Conservation (phyloP, 805 yeast species). For the Ogataea nakhonphanomensis region DNA sequence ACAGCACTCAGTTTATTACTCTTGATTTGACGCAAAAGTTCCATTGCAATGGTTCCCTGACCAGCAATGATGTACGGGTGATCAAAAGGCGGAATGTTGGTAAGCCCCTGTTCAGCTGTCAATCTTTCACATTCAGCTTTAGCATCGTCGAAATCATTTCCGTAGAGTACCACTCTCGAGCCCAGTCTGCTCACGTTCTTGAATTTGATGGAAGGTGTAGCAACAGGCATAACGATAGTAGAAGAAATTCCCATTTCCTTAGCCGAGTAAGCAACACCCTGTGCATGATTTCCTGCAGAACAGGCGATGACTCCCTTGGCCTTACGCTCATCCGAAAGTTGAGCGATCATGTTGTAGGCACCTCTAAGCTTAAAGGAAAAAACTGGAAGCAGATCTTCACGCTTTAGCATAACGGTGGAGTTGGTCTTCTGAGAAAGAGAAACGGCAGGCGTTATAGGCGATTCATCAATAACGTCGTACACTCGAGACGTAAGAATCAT, state of each 20-base stretch:
- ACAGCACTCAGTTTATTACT: slow-evolving; percentile 77
- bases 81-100: slow-evolving; percentile 96
- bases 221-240: slow-evolving; percentile 96
- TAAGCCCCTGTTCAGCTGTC: slow-evolving; percentile 63
- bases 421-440: slow-evolving; percentile 72
- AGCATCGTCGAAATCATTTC: slow-evolving; percentile 95
- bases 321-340: slow-evolving; percentile 62
- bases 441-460: slow-evolving; percentile 77
- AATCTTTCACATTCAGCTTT: slow-evolving; percentile 83
- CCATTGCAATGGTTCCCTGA: slow-evolving; percentile 96
- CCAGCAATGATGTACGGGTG: slow-evolving; percentile 99
- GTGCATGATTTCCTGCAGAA: slow-evolving; percentile 99
- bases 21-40: slow-evolving; percentile 81
- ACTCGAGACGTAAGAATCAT: slow-evolving; percentile 88
- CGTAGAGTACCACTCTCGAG: slow-evolving; percentile 86
- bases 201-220: slow-evolving; percentile 93
- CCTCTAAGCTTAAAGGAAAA: slow-evolving; percentile 96
- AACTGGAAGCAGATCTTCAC: slow-evolving; percentile 93
- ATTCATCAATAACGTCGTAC: slow-evolving; percentile 89
- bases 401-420: slow-evolving; percentile 71
- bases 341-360: slow-evolving; percentile 96
- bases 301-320: slow-evolving; percentile 93
- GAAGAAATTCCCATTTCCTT: slow-evolving; percentile 83
- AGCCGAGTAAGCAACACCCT: slow-evolving; percentile 95
- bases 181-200: slow-evolving; percentile 91